phyloP scores from a whole-genome alignment of 164 flowering plant genomes.

The Cinnamomum micranthum region DNA sequence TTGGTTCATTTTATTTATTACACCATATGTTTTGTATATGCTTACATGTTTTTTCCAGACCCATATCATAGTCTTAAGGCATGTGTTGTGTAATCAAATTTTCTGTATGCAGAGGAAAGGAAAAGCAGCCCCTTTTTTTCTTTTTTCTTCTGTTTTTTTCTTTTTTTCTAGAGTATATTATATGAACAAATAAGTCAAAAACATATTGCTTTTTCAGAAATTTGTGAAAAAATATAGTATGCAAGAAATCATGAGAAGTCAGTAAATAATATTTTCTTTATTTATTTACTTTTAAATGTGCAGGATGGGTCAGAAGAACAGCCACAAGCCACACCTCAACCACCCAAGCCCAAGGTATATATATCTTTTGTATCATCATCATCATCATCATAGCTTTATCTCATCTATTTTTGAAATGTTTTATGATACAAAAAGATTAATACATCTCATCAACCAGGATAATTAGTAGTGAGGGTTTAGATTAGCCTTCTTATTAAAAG shows the following conservation, averaged over 20 bases:
- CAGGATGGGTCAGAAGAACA: neutral
- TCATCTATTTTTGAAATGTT: too few species aligned
- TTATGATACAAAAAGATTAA: too few species aligned
- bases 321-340: neutral
- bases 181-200: neutral
- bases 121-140: too few species aligned
- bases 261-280: too few species aligned
- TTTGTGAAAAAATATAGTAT: too few species aligned
- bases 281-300: neutral
- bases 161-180: neutral
- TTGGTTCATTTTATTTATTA: neutral
- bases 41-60: neutral
- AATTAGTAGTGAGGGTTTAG: too few species aligned
- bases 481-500: too few species aligned
- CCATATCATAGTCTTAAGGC: neutral
- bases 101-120: neutral
- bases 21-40: neutral
- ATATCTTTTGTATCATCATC: too few species aligned
- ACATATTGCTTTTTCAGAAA: too few species aligned
- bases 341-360: neutral
- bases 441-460: too few species aligned
- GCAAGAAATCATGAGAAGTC: neutral
- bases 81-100: neutral
- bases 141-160: too few species aligned
- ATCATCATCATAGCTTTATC: too few species aligned